Evolutionary conservation across 768 basidiomycete species (phyloP), one percentile per base, ranked within the genome.

Genomic region (Amanita jacksonii): DNA sequence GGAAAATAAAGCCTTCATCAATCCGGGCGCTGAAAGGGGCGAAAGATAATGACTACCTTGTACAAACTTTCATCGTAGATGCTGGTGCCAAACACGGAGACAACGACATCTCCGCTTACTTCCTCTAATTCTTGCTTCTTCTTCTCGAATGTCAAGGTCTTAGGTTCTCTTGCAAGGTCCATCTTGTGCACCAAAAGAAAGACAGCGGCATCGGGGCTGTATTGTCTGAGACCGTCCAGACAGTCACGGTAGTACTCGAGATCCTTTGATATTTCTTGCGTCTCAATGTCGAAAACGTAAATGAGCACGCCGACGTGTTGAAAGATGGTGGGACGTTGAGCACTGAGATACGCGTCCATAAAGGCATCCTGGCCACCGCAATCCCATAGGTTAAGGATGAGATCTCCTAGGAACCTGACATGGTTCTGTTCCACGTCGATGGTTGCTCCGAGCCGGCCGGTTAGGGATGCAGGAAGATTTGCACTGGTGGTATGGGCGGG

Each of bases 391-490:
- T 94, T 94, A 61, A 99, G 79, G 49, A 91, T 85, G 54, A 98
- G 81, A 57, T 94, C 90, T 10, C 92, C 93, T 10, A 99, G 79
- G 62, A 99, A 98, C 33, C 92, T 85, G 50, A 98, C 91, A 58
- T 96, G 90, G 54, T 93, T 94, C 60, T 93, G 89, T 60, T 97
- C 94, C 49, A 98, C 92, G 60, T 98, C 94, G 51, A 97, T 94
- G 7, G 96, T 99, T 13, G 94, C 93, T 20, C 93, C 93, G 23
- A 99, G 74, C 13, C 93, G 77, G 38, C 85, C 73, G 2, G 94
- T 97, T 48, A 93, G 72, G 28, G 87, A 85, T 1, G 96, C 93
- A 20, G 90, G 87, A 55, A 94, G 90, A 60, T 94, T 94, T 33
- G 91, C 90, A 61, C 91, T 94, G 55, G n/a, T 18, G 31, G 30